Evolutionary conservation across 805 yeast species (phyloP).

Genomic region (Wickerhamiella domercqiae): DNA sequence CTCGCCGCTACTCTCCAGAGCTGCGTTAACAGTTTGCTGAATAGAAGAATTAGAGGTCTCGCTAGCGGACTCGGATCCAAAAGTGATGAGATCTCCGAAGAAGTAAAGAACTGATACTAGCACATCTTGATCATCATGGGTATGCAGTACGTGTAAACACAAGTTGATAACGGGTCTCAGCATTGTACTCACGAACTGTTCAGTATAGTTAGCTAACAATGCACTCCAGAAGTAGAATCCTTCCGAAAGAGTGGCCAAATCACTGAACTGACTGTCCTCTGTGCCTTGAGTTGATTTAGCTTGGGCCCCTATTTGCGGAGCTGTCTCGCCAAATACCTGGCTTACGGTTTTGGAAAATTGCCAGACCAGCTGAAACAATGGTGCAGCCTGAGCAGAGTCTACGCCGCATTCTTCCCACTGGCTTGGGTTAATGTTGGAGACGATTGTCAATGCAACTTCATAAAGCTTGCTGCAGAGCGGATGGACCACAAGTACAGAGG

Average conservation of each 20-base stretch:
- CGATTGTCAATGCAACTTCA: constrained; percentile 11
- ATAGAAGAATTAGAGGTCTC: constrained; percentile 36
- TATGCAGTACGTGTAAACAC: constrained; percentile 7
- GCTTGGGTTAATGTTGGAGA: constrained; percentile 12
- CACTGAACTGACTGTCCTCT: no score
- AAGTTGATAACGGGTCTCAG: constrained; percentile 29
- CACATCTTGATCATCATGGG: constrained; percentile 49
- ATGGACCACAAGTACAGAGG: neutral
- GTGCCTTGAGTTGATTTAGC: neutral
- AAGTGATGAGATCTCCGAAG: constrained; percentile 47
- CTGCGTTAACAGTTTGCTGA: constrained; percentile 26
- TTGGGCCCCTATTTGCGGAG: neutral
- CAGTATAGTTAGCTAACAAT: constrained; percentile 8
- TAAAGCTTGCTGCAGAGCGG: constrained; percentile 8
- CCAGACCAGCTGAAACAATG: constrained; percentile 58
- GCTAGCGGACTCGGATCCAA: constrained; percentile 16
- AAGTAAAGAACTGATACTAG: constrained; percentile 55
- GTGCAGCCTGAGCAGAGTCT: constrained; percentile 14
- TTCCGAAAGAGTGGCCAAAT: constrained; percentile 7
- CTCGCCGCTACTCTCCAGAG: constrained; percentile 37
- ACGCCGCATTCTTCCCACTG: constrained; percentile 2
- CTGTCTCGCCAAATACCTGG: constrained; percentile 45
- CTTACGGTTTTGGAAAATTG: constrained; percentile 72
- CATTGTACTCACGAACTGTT: constrained; percentile 7
- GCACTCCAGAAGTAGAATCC: constrained; percentile 16